These are phyloP conservation scores for Athelia sp. DNA, from an alignment of 1,284 basidiomycete genomes.

Conservation along the genomic window DNA sequence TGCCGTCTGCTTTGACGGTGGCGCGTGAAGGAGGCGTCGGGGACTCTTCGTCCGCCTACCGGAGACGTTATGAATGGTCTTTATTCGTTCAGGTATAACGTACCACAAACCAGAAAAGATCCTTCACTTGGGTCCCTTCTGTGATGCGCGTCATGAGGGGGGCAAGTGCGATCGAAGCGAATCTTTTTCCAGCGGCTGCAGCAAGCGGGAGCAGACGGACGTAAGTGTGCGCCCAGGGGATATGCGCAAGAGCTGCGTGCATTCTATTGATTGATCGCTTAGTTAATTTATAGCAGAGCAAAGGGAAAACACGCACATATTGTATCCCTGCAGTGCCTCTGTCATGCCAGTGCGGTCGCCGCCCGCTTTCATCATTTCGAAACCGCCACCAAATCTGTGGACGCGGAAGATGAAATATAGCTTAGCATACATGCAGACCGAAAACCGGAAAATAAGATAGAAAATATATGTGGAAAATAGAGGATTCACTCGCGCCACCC, in stretches of 20 bases:
- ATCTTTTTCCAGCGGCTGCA: neutral
- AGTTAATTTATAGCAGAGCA: neutral
- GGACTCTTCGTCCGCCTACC: conserved; percentile 9
- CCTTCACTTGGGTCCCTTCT: conserved; percentile 11
- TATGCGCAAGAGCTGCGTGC: neutral
- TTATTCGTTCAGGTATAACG: conserved; percentile 2
- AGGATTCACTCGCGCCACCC: too few relatives aligned
- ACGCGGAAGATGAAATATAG: neutral
- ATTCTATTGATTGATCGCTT: neutral
- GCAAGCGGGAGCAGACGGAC: conserved; percentile 1
- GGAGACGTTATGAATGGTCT: neutral
- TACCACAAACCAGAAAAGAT: conserved; percentile 26
- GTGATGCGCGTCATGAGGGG: conserved; percentile 6
- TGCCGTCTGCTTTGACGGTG: conserved; percentile 5
- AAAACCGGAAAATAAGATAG: too few relatives aligned
- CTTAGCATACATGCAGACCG: too few relatives aligned
- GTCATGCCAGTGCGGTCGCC: neutral
- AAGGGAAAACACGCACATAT: neutral
- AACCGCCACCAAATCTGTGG: neutral
- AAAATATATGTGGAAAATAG: too few relatives aligned
- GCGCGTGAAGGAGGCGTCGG: conserved; percentile 1
- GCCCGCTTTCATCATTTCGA: neutral
- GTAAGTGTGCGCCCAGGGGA: neutral
- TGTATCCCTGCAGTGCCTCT: neutral
- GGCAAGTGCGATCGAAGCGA: conserved; percentile 3